Conservation (phyloP, 345 rosid species). For the Eucalyptus decipiens region DNA sequence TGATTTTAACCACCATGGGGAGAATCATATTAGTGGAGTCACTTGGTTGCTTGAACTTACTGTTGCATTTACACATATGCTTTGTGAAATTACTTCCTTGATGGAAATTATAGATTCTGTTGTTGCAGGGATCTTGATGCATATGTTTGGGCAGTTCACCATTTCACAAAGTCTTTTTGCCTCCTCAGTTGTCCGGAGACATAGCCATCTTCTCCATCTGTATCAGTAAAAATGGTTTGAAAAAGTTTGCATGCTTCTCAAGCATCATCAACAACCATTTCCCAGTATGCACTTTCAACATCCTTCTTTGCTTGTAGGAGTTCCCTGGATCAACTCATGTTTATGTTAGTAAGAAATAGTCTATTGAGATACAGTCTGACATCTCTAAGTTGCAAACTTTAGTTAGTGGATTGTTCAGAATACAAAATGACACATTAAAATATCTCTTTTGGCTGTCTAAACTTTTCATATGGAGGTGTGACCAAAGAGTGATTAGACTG, state of each 20-base stretch:
- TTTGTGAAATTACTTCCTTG: neutral
- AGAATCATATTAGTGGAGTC: neutral
- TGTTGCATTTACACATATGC: neutral
- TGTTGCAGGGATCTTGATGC: neutral
- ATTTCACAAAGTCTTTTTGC: neutral
- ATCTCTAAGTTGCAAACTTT: neutral
- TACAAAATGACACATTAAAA: neutral
- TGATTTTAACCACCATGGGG: neutral
- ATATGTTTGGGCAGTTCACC: neutral
- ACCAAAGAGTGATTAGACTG: neutral
- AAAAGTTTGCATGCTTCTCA: neutral
- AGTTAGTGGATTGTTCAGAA: neutral
- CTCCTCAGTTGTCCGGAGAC: neutral
- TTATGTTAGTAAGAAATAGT: neutral
- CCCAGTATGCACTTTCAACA: neutral
- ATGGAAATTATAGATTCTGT: neutral
- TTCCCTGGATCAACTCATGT: neutral
- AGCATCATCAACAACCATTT: neutral
- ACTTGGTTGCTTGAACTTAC: neutral
- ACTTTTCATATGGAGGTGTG: neutral
- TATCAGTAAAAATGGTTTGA: neutral
- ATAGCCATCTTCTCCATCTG: neutral
- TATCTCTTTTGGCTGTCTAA: neutral
- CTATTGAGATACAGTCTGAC: neutral
- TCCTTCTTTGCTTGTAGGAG: neutral